These are phyloP conservation scores for Russula brevipes DNA, from an alignment of 768 basidiomycete genomes.

Conservation along the genomic window DNA sequence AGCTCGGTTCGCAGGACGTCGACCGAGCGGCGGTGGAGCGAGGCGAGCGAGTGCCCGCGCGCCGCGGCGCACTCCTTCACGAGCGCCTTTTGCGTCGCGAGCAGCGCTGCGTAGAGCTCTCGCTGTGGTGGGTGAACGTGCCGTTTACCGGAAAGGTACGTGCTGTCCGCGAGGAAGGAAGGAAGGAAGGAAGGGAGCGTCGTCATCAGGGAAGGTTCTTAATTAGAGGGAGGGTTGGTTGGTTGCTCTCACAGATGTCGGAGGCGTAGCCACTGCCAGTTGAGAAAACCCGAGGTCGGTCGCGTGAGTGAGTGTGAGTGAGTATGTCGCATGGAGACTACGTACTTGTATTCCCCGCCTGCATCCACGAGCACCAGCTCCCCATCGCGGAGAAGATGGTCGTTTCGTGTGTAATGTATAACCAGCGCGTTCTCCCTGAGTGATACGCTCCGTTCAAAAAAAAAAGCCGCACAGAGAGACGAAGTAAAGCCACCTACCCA, in stretches of 20 bases:
- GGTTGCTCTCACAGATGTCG: constrained; percentile 70
- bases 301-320: background rate
- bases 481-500: constrained; percentile 47
- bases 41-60: constrained; percentile 55
- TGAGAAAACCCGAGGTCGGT: background rate
- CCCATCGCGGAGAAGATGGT: constrained; percentile 61
- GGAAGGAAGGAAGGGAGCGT: background rate
- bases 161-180: constrained; percentile 39
- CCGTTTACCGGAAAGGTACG: constrained; percentile 88
- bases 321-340: constrained; percentile 4
- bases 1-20: constrained; percentile 65
- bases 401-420: constrained; percentile 93
- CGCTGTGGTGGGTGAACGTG: constrained; percentile 71
- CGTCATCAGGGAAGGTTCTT: no score
- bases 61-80: constrained; percentile 55
- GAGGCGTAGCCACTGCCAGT: constrained; percentile 77
- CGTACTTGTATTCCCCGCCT: constrained; percentile 86
- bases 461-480: background rate
- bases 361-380: constrained; percentile 88
- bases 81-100: constrained; percentile 66
- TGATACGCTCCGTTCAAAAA: background rate
- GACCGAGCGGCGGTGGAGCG: constrained; percentile 73
- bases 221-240: no score
- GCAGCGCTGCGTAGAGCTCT: constrained; percentile 78
- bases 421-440: constrained; percentile 77